Conservation (phyloP, 1,284 basidiomycete genomes). For the Ceratobasidium sp. region DNA sequence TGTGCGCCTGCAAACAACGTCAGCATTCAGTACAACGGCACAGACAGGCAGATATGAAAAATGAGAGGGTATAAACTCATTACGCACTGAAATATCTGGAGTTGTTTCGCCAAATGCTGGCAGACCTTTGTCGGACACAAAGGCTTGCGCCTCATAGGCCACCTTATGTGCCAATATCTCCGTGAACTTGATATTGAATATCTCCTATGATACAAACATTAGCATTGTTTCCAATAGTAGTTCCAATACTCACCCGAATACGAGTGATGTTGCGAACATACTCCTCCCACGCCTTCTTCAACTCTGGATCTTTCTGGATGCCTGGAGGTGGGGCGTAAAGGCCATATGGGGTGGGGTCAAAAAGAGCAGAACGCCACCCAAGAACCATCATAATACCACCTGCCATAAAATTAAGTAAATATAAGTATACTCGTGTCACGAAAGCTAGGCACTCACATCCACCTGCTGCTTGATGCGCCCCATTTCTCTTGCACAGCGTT, state of each 20-base stretch:
- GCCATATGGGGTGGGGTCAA: not conserved
- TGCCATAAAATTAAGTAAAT: not conserved
- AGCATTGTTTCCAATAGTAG: not conserved
- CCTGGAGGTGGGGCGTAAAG: not conserved
- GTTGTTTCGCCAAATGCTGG: not conserved
- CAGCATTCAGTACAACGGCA: not conserved
- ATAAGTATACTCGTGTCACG: not conserved
- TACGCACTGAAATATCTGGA: too few species aligned
- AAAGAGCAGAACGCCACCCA: not conserved
- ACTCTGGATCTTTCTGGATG: not conserved
- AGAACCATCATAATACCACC: not conserved
- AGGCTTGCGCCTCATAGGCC: not conserved
- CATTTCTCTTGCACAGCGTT: not conserved
- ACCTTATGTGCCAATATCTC: not conserved
- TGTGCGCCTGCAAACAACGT: not conserved
- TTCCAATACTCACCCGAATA: not conserved
- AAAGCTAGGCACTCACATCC: not conserved
- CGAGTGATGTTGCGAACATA: not conserved
- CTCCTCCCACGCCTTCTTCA: not conserved
- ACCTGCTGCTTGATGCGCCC: not conserved
- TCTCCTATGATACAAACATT: not conserved
- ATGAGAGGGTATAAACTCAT: too few species aligned
- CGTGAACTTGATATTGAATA: not conserved
- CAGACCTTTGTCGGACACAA: not conserved
- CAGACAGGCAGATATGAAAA: too few species aligned